Evolutionary conservation across 106 monocot genomes (phyloP), one percentile per base, ranked within the genome.

Genomic region (Hemerocallis citrina): DNA sequence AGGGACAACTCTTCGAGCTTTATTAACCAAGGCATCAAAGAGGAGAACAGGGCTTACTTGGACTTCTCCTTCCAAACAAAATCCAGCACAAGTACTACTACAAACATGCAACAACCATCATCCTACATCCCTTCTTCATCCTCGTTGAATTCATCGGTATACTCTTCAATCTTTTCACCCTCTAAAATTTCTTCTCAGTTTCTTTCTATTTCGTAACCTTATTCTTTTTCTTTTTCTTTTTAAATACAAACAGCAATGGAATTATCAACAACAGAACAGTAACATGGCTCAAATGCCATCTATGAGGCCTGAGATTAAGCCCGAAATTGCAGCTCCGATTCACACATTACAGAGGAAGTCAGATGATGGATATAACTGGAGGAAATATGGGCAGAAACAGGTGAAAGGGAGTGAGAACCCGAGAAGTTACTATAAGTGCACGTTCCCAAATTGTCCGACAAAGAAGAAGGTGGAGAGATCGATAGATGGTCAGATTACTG

Each of bases 361-460:
- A 3, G 75, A 81, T 5, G 80, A 81, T 34, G 80, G 80, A 6
- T 81, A 75, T 40, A 81, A 81, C 47, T 81, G 80, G 80, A 71
- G 75, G 32, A 81, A 81, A 22, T 81, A 81, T 34, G 80, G 80
- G 63, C 80, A 81, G 61, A 81, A 81, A 33, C 75, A 81, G 40
- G 80, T 75, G 11, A 81, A 75, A 21, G 80, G 80, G 27, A 81
- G 75, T 52, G 80, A 81, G 57, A 71, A 81, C 19, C 80, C 75
- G 16, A 32, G 80, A 13, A 72, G 75, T 33, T 81, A 81, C 62
- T 81, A 81, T 56, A 81, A 81, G 62, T 81, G 80, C 67, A 75
- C 71, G 1, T 68, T 54, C 46, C 71, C 70, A 8, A 64, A 52
- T 29, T 81, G 80, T 44, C 51, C 71, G 1, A 75, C 67, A 7